phyloP scores from a whole-genome alignment of 2,329 filamentous ascomycete genomes.

The Seiridium cupressi region DNA sequence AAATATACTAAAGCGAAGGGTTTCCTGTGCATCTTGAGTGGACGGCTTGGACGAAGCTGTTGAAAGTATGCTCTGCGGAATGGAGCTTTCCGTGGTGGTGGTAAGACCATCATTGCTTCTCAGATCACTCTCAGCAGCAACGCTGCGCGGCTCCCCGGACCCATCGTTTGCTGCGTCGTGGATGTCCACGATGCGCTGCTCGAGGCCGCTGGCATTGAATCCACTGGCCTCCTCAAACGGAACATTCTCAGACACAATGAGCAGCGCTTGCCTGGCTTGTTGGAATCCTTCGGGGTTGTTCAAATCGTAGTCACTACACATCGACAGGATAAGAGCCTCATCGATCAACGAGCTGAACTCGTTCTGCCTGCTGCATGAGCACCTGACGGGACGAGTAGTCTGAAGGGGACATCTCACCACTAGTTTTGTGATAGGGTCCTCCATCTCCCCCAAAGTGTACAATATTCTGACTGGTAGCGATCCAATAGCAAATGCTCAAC shows the following conservation, averaged over 20 bases:
- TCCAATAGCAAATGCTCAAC: no score
- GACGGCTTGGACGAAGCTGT: conserved; percentile 19
- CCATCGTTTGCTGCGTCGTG: conserved; percentile 12
- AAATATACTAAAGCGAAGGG: conserved; percentile 27
- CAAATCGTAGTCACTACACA: conserved; percentile 72
- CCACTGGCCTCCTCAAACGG: conserved; percentile 66
- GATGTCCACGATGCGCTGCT: conserved; percentile 34
- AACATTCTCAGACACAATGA: conserved; percentile 64
- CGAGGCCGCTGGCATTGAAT: conserved; percentile 76
- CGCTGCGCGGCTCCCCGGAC: conserved; percentile 6
- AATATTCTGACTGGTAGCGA: background rate
- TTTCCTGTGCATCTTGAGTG: conserved; percentile 18
- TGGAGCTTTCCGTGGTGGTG: conserved; percentile 23
- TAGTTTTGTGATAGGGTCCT: background rate
- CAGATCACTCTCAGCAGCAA: conserved; percentile 18
- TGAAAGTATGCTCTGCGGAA: conserved; percentile 18
- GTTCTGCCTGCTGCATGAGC: conserved; percentile 41
- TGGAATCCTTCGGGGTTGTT: conserved; percentile 47
- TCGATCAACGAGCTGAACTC: conserved; percentile 76
- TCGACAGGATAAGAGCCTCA: conserved; percentile 72
- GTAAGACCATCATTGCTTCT: conserved; percentile 24
- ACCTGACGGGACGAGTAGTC: no score
- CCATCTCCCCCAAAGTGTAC: background rate
- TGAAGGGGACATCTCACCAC: background rate
- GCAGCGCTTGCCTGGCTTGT: conserved; percentile 57